Evolutionary conservation across 202 grass and related monocot species (phyloP).

Genomic region (Setaria italica): DNA sequence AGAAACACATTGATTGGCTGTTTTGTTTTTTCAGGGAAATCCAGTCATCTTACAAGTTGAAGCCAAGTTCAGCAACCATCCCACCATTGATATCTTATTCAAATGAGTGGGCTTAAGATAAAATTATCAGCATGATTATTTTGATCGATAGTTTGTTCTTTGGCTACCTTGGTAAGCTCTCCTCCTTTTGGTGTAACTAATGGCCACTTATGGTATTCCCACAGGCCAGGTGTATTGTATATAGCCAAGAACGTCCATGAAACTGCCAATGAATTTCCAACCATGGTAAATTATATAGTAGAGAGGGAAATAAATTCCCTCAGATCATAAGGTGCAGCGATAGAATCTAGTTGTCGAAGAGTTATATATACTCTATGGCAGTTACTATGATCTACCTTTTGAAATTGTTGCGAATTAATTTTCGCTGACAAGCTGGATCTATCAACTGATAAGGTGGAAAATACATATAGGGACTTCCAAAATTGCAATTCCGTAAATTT

Average conservation of each 20-base stretch:
- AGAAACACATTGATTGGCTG: constrained; percentile 20
- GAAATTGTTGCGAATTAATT: not conserved
- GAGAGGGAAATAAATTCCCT: constrained; percentile 20
- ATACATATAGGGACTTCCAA: not conserved
- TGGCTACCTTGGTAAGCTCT: constrained; percentile 43
- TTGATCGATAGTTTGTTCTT: constrained; percentile 51
- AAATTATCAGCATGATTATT: constrained; percentile 44
- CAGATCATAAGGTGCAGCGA: not conserved
- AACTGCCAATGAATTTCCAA: constrained; percentile 11
- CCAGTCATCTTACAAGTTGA: constrained; percentile 48
- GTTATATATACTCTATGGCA: not conserved
- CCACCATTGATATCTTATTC: constrained; percentile 43
- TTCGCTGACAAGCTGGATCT: not conserved
- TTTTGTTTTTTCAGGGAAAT: constrained; percentile 34
- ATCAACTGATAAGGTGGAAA: constrained; percentile 5
- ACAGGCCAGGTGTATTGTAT: constrained; percentile 13
- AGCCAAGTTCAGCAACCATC: constrained; percentile 39
- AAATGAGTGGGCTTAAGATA: constrained; percentile 34
- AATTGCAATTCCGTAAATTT: not conserved
- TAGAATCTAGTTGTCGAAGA: constrained; percentile 20
- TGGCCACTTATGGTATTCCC: constrained; percentile 11
- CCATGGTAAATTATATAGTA: constrained; percentile 1
- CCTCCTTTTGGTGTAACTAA: constrained; percentile 28
- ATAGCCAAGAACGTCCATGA: constrained; percentile 27
- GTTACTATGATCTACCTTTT: not conserved